Base-by-base conservation (phyloP, 2,329 filamentous ascomycete species). In the Rachicladosporium sp. region DNA sequence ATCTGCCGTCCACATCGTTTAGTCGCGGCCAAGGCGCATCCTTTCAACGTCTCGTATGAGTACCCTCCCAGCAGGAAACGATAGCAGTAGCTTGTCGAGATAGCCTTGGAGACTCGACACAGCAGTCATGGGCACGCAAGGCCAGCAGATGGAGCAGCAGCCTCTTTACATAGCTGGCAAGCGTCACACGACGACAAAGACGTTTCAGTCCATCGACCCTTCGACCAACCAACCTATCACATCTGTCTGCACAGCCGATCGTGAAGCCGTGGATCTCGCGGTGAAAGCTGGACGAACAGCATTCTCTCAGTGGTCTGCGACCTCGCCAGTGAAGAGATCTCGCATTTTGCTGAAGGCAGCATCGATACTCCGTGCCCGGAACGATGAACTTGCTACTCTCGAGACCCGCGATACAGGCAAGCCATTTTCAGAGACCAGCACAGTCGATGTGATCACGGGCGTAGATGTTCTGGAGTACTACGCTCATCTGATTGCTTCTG, bases 331-430 rank as follows among this genome's bases (percentile, higher is more conserved):
- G 44, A 74, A 76, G 52, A 82, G 86, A 42, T 77, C 84, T 1
- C 77, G 82, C 42, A 80, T 93, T 50, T 75, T 93, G 7, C 80
- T 86, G 23, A 77, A 75, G 56, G 85, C 86, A 2, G 85, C 82
- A 11, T 64, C 74, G 35, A 63, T 93, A 10, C 70, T 93, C 9
- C 80, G 85, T 35, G 65, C 76, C 47, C 76, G 78, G 47, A 93
- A 93, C 60, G 82, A 93, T 54, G 76, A 78, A 41, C 78, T 93
- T 32, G 86, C 86, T 37, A 71, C 71, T 41, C 68, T 85, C 41
- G 86, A 93, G 65, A 93, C 85, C 2, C 69, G 80, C 53, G 86
- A 93, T 60, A 93, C 86, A 0, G 86, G 87, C 56, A 93, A 93
- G 61, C 76, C 86, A 6, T 89, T 74, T 61, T 81, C 80, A 3